A percentile compares a stretch with the other conserved stretches of the same genome.
Evolutionary conservation across 177 flowering plant genomes (phyloP).

Genomic region (Vitis hybrid): DNA sequence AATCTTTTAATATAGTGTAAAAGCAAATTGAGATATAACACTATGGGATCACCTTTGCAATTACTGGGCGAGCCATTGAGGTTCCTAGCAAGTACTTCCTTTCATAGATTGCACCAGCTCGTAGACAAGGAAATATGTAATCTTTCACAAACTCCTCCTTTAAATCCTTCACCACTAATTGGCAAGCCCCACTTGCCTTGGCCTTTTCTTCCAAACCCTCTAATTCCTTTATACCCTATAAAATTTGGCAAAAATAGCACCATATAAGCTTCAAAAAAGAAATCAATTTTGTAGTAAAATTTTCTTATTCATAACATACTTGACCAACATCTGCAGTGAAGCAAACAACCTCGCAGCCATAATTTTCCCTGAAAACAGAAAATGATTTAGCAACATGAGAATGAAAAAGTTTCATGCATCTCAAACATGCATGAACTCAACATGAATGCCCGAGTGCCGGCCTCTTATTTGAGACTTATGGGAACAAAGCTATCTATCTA

Average conservation of each 20-base stretch:
- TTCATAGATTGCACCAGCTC: conserved; percentile 96
- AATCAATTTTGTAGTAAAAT: not conserved
- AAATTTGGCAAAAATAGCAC: conserved; percentile 1
- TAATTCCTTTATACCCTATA: conserved; percentile 76
- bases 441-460: too few species aligned
- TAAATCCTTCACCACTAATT: conserved; percentile 87
- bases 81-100: conserved; percentile 94
- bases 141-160: conserved; percentile 90
- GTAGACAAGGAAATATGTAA: conserved; percentile 83
- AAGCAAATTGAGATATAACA: not conserved
- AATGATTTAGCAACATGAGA: not conserved
- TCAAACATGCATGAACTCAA: not conserved
- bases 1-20: not conserved
- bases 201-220: conserved; percentile 92
- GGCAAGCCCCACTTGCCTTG: conserved; percentile 94
- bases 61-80: conserved; percentile 99
- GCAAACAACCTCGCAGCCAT: conserved; percentile 98
- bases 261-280: not conserved
- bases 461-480: too few species aligned
- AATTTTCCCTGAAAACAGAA: conserved; percentile 73
- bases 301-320: conserved; percentile 38
- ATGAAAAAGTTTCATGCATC: not conserved
- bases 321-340: conserved; percentile 99
- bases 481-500: too few species aligned
- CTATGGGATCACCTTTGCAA: conserved; percentile 65